Base-by-base conservation (phyloP, 441 rosid genomes). In the Metrosideros polymorpha region DNA sequence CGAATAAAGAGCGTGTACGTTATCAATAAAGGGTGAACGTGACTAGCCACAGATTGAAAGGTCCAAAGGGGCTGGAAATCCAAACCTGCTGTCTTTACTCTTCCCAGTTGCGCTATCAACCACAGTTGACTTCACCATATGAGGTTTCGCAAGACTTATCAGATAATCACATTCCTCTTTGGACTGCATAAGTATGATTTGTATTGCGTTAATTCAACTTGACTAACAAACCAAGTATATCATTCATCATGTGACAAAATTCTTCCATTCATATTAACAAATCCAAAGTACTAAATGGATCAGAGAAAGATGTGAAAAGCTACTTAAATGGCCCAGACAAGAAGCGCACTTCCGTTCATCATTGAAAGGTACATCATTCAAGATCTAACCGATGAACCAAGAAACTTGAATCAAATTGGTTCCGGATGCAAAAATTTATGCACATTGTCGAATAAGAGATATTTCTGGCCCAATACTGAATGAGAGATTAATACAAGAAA, bases 91-190 rank as follows among this genome's bases (percentile, higher is more conserved):
- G 85, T 92, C 95, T 88, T 87, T 93, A 90, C 94, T 94, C 86
- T 84, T 89, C 55, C 96, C 96, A 39, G 97, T 94, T 88, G 89
- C 47, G 89, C 93, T 92, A 90, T 94, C 96, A 55, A 93, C 97
- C 85, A 94, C 97, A 87, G 94, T 90, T 82, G 97, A 93, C 92
- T 92, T 93, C 71, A 42, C 90, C 97, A 94, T 92, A 85, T 86
- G 90, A 87, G 96, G 97, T 87, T 88, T 92, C n/a, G 95, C 96
- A 55, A 93, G 94, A 90, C 85, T 90, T 89, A 93, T 93, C 87
- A 94, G 86, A 92, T 94, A 90, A 51, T 93, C 95, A 84, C 96
- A 94, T 89, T 94, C 97, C 89, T 92, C 96, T 88, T 92, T 94
- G 32, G 95, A 93, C 97, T 94, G 91, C 82, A 88, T 83, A 88